phyloP scores from a whole-genome alignment of 164 flowering plant genomes.

The Nymphaea colorata region DNA sequence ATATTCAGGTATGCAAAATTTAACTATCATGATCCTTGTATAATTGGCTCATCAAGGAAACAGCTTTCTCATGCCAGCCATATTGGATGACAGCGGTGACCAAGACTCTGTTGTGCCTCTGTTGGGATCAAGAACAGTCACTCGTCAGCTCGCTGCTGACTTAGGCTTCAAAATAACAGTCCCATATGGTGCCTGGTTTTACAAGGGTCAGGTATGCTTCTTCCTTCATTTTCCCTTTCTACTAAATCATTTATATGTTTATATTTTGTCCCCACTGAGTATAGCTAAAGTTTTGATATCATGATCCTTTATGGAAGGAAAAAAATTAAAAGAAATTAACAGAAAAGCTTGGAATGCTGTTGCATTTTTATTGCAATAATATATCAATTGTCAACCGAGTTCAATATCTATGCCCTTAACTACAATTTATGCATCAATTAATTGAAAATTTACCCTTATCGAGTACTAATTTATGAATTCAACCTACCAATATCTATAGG shows the following conservation, averaged over 20 bases:
- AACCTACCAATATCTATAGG: no score
- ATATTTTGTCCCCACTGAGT: neutral
- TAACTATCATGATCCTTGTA: neutral
- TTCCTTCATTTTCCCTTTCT: neutral
- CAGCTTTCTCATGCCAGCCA: neutral
- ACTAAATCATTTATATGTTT: neutral
- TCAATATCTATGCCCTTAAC: no score
- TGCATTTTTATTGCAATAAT: neutral
- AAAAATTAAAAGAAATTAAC: no score
- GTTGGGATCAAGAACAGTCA: constrained; percentile 74
- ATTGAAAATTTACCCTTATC: no score
- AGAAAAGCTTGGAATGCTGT: neutral
- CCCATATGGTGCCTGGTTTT: constrained; percentile 94
- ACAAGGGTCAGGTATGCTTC: constrained; percentile 61
- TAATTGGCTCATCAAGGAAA: neutral
- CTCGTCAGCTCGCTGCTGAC: constrained; percentile 78
- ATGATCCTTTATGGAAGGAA: no score
- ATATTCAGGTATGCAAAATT: constrained; percentile 55
- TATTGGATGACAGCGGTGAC: constrained; percentile 56
- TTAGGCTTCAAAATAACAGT: constrained; percentile 55
- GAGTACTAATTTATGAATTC: no score
- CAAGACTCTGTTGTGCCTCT: constrained; percentile 93
- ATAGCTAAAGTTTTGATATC: neutral
- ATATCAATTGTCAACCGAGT: no score
- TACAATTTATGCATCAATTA: no score